Evolutionary conservation across 805 yeast species (phyloP), one percentile per base, ranked within the genome.

Genomic region (Kodamaea kakaduensis): DNA sequence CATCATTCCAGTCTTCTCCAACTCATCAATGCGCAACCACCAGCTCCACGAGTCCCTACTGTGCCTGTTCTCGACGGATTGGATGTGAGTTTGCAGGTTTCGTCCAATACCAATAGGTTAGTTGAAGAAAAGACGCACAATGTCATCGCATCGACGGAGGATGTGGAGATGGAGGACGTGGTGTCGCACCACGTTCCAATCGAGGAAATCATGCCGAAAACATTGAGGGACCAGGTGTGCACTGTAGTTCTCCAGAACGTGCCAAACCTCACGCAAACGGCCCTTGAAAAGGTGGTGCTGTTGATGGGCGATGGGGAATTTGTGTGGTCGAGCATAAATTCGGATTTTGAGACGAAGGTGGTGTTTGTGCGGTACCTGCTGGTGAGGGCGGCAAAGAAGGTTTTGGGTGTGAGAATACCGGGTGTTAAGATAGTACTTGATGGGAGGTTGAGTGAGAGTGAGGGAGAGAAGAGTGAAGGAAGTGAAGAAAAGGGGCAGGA

Each of bases 321-420:
- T 43, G 33, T 31, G 13, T 71, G 75, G 71, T 52, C 64, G 16
- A 44, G 48, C 23, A 46, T 63, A 6, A 58, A 52, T 24, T 55
- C 57, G 36, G 67, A 61, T 17, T 28, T 59, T 3, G 71, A 66
- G 19, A 42, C 42, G 17, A 52, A 53, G 28, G 38, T 54, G 25
- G 47, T 68, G 3, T 68, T 58, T 39, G 46, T 69, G 8, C 54
- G 64, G 30, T 56, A 66, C 31, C 29, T 13, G 29, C 19, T 26
- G 29, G 17, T 26, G 17, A 15, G 29, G 12, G 9, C 17, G 4
- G 29, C 29, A 7, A 10, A 26, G 12, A 18, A 26, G 12, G 29
- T 16, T 26, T 9, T 26, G n/a, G 9, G 15, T 4, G 12, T 19
- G 5, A 6, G 9, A 13, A n/a, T 26, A 16, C 29, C 29, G 6